These are phyloP conservation scores for Huntiella decipiens DNA, from an alignment of 2,329 filamentous ascomycete genomes.

Conservation along the genomic window DNA sequence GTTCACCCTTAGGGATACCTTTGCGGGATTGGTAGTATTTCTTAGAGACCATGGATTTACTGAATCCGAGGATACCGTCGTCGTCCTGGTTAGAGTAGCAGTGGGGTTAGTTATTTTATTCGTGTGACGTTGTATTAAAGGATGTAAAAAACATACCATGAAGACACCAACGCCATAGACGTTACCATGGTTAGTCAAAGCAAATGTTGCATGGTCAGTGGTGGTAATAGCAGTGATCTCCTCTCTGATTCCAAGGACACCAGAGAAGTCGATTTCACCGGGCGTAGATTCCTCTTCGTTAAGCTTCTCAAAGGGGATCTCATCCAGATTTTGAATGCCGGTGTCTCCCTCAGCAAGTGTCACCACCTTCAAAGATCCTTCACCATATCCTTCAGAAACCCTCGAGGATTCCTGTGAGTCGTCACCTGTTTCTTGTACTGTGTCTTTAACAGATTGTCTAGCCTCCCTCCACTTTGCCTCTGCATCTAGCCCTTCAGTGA, in stretches of 20 bases:
- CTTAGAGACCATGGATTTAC: conserved; percentile 17
- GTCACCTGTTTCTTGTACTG: not conserved
- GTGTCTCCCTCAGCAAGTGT: not conserved
- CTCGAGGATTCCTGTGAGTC: not conserved
- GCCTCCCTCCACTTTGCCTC: not conserved
- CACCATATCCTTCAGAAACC: not conserved
- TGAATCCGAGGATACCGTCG: conserved; percentile 33
- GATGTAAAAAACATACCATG: conserved; percentile 20
- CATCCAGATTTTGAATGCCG: conserved; percentile 11
- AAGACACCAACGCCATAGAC: conserved; percentile 54
- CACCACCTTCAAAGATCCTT: not conserved
- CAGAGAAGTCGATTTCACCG: conserved; percentile 21
- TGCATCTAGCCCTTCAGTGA: conserved; percentile 18
- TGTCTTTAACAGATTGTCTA: not conserved
- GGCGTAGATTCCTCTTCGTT: conserved; percentile 6
- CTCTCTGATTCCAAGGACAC: conserved; percentile 28
- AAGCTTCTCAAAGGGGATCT: conserved; percentile 36
- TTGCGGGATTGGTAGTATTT: conserved; percentile 1
- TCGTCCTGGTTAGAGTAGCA: conserved; percentile 15
- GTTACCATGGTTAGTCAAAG: conserved; percentile 37
- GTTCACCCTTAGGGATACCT: conserved; percentile 5
- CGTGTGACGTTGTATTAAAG: not conserved
- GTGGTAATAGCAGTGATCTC: conserved; percentile 38
- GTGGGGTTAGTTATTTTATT: not conserved
- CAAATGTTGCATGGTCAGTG: conserved; percentile 44